Percentiles rank a stretch among this genome's conserved stretches.
These are phyloP conservation scores for Cladosporium velox DNA, from an alignment of 2,329 filamentous ascomycete genomes.

Conservation along the genomic window DNA sequence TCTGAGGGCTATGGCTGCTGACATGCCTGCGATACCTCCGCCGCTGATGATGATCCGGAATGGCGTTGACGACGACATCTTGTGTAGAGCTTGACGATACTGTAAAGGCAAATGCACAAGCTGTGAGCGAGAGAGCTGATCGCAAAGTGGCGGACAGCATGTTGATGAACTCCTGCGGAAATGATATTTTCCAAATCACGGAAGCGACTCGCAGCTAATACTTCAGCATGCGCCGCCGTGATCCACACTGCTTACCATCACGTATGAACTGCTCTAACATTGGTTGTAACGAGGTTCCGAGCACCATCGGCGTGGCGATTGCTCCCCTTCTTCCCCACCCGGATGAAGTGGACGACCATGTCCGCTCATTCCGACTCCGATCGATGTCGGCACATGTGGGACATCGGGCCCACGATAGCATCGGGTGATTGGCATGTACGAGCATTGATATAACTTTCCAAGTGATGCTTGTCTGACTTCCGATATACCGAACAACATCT, in stretches of 20 bases:
- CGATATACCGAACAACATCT: not conserved
- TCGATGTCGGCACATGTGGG: not conserved
- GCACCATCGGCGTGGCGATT: not conserved
- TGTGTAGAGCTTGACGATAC: conserved; percentile 20
- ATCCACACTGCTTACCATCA: not conserved
- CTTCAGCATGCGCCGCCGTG: not conserved
- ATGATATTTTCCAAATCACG: not conserved
- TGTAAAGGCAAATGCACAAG: conserved; percentile 20
- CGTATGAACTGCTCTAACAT: not conserved
- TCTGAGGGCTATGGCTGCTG: conserved; percentile 41
- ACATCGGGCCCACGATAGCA: not conserved
- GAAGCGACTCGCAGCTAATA: not conserved
- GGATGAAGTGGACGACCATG: not conserved
- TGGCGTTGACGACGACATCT: conserved; percentile 29
- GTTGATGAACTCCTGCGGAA: not conserved
- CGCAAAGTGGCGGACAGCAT: conserved; percentile 14
- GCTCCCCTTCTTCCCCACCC: not conserved
- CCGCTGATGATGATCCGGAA: conserved; percentile 40
- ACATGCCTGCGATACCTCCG: conserved; percentile 37
- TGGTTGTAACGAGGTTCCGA: not conserved
- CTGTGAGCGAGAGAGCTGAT: conserved; percentile 3
- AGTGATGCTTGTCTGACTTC: not conserved
- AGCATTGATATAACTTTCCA: not conserved
- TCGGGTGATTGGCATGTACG: not conserved
- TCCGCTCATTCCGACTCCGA: not conserved